Evolutionary conservation across 495 filamentous ascomycete genomes (phyloP).

Genomic region (Aspergillus saccharolyticus): DNA sequence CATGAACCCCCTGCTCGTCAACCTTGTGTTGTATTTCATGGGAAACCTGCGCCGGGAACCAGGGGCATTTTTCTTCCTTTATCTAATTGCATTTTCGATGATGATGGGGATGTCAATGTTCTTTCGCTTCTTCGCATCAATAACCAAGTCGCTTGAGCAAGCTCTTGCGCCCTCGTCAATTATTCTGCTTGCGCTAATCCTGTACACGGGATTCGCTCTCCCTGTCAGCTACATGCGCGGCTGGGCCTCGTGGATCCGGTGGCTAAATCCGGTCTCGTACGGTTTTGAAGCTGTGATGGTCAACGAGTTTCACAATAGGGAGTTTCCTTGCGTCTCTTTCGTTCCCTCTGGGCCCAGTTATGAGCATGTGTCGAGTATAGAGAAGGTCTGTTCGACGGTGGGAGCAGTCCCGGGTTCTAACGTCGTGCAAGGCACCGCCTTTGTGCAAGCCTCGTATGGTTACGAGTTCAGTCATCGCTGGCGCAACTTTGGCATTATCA

Average conservation of each 20-base stretch:
- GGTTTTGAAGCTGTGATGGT: slow-evolving; percentile 41
- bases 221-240: slow-evolving; percentile 41
- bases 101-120: slow-evolving; percentile 51
- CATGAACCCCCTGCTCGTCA: slow-evolving; percentile 37
- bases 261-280: slow-evolving; percentile 40
- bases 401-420: slow-evolving; percentile 26
- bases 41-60: slow-evolving; percentile 39
- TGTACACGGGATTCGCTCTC: slow-evolving; percentile 43
- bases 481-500: slow-evolving; percentile 61
- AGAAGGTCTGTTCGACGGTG: slow-evolving; percentile 10
- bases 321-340: slow-evolving; percentile 40
- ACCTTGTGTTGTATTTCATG: slow-evolving; percentile 51
- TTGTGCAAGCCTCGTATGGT: slow-evolving; percentile 44
- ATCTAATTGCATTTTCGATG: slow-evolving; percentile 44
- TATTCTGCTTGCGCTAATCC: slow-evolving; percentile 35
- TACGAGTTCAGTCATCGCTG: slow-evolving; percentile 56
- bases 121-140: slow-evolving; percentile 41
- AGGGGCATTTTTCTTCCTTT: slow-evolving; percentile 53
- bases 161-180: slow-evolving; percentile 39
- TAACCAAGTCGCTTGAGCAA: slow-evolving; percentile 41
- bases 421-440: slow-evolving; percentile 44
- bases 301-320: slow-evolving; percentile 54
- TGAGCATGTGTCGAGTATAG: slow-evolving; percentile 21
- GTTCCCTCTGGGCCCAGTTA: slow-evolving; percentile 52
- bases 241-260: slow-evolving; percentile 46